Evolutionary conservation across 192 early-diverging fungal species (phyloP), one percentile per base, ranked within the genome.

Genomic region (Mycoemilia scoparia): DNA sequence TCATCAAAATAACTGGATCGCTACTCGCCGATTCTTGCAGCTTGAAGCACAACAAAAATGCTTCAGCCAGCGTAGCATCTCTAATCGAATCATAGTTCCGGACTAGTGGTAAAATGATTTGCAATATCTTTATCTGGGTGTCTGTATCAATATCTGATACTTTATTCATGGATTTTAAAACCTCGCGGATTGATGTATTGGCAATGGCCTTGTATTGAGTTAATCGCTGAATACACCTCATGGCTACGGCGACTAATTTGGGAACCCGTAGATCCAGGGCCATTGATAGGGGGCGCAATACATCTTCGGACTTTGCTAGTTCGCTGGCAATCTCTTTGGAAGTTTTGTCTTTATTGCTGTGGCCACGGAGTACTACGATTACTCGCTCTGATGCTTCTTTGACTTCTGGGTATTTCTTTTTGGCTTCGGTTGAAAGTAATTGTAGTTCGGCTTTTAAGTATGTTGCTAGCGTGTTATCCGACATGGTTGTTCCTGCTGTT

Each of bases 111-210:
- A 91, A 43, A 6, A 98, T 63, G 7, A 81, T 87, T 46, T 98
- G 93, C 25, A 98, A 55, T 9, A 88, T 73, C 41, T 91, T 95
- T 24, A 98, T 57, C 49, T 98, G 93, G 15, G 89, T 72, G 20
- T 96, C 90, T 6, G 79, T 62, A 12, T 73, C 71, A 36, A 72
- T 67, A 1, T 54, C 49, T 30, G 73, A 64, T 15, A 79, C 71
- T 25, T 82, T 66, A 19, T 71, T 77, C 19, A 91, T 59, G 2
- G 74, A 72, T 28, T 70, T 55, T 18, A 93, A 39, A 8, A 82
- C 60, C 9, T 61, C 67, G 28, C 66, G 45, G 12, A 84, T 59
- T 3, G 83, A 70, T 24, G 47, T 42, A 1, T 16, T 34, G 12
- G 45, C 36, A 21, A 69, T 41, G 11, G 60, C 57, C 21, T 28